A percentile compares a stretch with the other conserved stretches of the same genome.
Evolutionary conservation across 352 stramenopile species (phyloP).

Genomic region (Globisporangium echinulatum): DNA sequence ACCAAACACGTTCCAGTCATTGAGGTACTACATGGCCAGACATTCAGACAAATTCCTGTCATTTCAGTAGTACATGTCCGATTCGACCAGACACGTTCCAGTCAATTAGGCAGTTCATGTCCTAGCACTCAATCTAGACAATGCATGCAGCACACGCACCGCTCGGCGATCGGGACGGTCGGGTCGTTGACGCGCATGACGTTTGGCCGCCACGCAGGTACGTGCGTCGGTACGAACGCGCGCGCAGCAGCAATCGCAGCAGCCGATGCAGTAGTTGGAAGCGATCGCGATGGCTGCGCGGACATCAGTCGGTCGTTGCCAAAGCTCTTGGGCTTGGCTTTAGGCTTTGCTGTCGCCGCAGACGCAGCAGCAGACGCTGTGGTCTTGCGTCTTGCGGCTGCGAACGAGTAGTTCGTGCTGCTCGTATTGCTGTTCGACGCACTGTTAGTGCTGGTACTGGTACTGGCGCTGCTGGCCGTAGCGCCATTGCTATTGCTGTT

Average conservation of each 20-base stretch:
- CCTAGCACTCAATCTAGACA: too few species aligned
- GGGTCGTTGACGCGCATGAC: conserved; percentile 25
- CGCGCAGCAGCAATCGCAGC: neutral
- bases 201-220: conserved; percentile 28
- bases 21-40: too few species aligned
- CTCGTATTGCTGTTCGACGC: too few species aligned
- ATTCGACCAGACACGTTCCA: neutral
- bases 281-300: neutral
- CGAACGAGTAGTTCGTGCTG: too few species aligned
- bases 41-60: neutral
- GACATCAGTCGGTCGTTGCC: neutral
- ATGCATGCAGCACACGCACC: conserved; percentile 9
- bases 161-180: conserved; percentile 25
- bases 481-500: conserved; percentile 1
- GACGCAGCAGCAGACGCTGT: neutral
- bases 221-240: conserved; percentile 5
- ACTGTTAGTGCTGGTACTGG: too few species aligned
- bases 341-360: conserved; percentile 3
- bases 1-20: neutral
- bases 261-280: neutral
- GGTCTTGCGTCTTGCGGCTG: conserved; percentile 7
- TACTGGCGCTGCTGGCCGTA: neutral
- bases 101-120: too few species aligned
- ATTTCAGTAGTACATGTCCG: too few species aligned
- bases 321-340: conserved; percentile 8